Conservation (phyloP, 163 green algal species). For the Scenedesmus sp. region DNA sequence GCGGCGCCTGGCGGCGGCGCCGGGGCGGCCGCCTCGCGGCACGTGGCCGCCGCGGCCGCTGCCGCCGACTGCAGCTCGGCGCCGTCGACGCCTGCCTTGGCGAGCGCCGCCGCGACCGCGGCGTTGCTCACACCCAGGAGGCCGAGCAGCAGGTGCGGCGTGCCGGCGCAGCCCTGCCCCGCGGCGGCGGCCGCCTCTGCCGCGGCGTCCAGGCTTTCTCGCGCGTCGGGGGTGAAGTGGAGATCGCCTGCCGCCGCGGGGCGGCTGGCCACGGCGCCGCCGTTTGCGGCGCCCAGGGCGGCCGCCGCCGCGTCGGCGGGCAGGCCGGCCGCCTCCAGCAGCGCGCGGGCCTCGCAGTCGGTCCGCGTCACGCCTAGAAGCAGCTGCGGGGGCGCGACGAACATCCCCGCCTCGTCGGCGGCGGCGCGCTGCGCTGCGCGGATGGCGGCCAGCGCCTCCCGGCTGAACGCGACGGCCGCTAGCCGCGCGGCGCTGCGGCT, state of each 20-base stretch:
- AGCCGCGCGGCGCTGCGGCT: too few relatives aligned
- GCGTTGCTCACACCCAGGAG: constrained; percentile 8
- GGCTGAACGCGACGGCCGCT: background rate
- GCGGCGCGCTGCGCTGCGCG: background rate
- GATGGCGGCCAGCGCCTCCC: background rate
- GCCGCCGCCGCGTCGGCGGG: background rate
- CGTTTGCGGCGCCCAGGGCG: background rate
- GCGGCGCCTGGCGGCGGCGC: background rate
- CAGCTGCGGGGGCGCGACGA: constrained; percentile 21
- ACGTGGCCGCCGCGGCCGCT: constrained; percentile 2
- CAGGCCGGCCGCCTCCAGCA: constrained; percentile 19
- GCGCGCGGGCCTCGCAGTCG: background rate
- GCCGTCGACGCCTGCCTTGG: background rate
- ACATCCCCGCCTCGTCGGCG: constrained; percentile 16
- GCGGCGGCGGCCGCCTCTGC: constrained; percentile 10
- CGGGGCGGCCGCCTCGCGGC: background rate
- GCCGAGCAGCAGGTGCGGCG: constrained; percentile 37
- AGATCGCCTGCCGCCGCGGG: constrained; percentile 17
- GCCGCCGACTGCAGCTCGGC: background rate
- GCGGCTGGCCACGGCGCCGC: too few relatives aligned
- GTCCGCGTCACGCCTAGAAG: constrained; percentile 24
- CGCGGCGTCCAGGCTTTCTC: constrained; percentile 2
- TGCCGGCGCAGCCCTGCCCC: constrained; percentile 37
- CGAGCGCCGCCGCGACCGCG: background rate
- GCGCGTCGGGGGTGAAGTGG: constrained; percentile 31